These are phyloP conservation scores for Thalassiosira delicatula DNA, from an alignment of 352 stramenopile genomes.

Conservation along the genomic window DNA sequence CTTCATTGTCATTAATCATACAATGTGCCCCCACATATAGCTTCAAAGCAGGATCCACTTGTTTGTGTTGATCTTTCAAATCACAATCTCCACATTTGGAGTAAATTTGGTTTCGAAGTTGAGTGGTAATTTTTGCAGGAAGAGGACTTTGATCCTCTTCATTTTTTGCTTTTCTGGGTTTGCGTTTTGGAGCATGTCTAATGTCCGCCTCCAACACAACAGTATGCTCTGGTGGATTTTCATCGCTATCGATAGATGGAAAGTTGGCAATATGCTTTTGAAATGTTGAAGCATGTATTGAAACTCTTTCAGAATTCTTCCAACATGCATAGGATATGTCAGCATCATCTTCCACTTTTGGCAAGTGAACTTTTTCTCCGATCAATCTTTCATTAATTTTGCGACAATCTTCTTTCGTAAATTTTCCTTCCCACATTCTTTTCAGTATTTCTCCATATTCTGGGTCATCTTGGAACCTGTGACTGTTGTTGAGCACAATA, in stretches of 20 bases:
- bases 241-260: conserved; percentile 8
- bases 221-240: conserved; percentile 33
- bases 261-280: conserved; percentile 14
- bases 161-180: too few relatives aligned
- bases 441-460: conserved; percentile 51
- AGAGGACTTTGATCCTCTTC: too few relatives aligned
- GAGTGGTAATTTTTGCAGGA: too few relatives aligned
- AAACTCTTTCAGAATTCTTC: conserved; percentile 28
- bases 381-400: not conserved
- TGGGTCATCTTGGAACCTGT: conserved; percentile 54
- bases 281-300: conserved; percentile 35
- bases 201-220: conserved; percentile 35
- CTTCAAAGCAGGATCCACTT: conserved; percentile 37
- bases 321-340: conserved; percentile 28
- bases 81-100: conserved; percentile 36
- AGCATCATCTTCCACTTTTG: not conserved
- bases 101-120: conserved; percentile 10
- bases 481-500: conserved; percentile 43
- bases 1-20: conserved; percentile 33
- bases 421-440: conserved; percentile 20
- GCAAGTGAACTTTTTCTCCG: not conserved
- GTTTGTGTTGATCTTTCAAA: conserved; percentile 12
- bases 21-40: conserved; percentile 31
- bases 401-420: not conserved
- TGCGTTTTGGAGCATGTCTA: not conserved